Evolutionary conservation across 2,329 filamentous ascomycete species (phyloP).

Genomic region (Leptographium procerum): DNA sequence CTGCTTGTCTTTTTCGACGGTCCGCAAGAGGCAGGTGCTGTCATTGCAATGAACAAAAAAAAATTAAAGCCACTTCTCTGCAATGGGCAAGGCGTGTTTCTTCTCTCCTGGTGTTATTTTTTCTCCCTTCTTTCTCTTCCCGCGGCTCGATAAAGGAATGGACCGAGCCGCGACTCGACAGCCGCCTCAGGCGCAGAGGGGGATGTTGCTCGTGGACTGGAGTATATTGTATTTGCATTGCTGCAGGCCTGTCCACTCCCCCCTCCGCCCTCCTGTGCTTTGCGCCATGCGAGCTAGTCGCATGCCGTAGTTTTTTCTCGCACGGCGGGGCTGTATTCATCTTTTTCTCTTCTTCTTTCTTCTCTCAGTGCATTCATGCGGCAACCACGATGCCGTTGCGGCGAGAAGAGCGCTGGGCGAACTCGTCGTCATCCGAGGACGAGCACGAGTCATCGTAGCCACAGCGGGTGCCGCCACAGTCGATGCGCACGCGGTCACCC

Average conservation of each 20-base stretch:
- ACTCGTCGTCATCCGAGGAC: conserved; percentile 51
- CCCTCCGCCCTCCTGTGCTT: too few species aligned
- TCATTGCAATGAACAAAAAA: neutral
- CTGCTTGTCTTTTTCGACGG: neutral
- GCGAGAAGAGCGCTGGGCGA: conserved; percentile 36
- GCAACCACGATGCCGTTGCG: conserved; percentile 53
- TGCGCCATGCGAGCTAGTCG: neutral
- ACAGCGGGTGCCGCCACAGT: conserved; percentile 84
- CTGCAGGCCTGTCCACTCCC: neutral
- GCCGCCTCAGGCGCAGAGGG: neutral
- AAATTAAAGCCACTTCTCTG: neutral
- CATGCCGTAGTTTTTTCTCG: neutral
- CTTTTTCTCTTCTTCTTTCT: neutral
- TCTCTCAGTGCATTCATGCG: conserved; percentile 14
- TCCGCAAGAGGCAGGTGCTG: neutral
- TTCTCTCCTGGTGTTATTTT: neutral
- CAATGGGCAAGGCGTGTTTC: neutral
- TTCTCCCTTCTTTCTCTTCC: neutral
- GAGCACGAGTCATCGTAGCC: conserved; percentile 69
- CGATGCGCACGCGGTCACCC: conserved; percentile 87
- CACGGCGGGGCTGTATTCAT: neutral
- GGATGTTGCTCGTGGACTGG: neutral
- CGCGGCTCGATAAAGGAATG: conserved; percentile 6
- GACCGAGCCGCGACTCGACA: conserved; percentile 1
- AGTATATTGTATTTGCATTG: neutral